These are phyloP conservation scores for Collybia mongolica DNA, from an alignment of 768 basidiomycete genomes.

Conservation along the genomic window DNA sequence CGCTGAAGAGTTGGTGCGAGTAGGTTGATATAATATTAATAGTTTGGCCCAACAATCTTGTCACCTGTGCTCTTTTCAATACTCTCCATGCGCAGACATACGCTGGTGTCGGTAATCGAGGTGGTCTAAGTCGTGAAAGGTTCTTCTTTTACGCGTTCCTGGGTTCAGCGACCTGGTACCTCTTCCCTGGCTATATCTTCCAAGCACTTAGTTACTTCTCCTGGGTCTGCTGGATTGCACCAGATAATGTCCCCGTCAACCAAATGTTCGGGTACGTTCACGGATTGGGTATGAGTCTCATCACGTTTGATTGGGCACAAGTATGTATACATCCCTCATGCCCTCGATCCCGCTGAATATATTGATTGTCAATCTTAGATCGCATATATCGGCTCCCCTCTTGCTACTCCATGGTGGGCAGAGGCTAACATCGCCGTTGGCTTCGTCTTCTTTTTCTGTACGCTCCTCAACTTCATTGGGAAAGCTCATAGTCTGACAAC, in stretches of 20 bases:
- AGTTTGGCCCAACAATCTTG: slow-evolving; percentile 81
- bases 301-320: slow-evolving; percentile 84
- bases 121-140: slow-evolving; percentile 70
- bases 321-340: slow-evolving; percentile 24
- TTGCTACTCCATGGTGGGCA: slow-evolving; percentile 84
- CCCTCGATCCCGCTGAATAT: slow-evolving; percentile 21
- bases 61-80: slow-evolving; percentile 76
- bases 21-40: slow-evolving; percentile 31
- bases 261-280: slow-evolving; percentile 70
- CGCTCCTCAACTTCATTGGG: slow-evolving; percentile 6
- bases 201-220: slow-evolving; percentile 60
- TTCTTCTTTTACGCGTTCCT: slow-evolving; percentile 73
- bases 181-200: slow-evolving; percentile 77
- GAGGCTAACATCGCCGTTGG: slow-evolving; percentile 66
- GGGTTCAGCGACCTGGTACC: slow-evolving; percentile 59
- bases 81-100: slow-evolving; percentile 76
- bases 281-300: slow-evolving; percentile 66
- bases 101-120: slow-evolving; percentile 60
- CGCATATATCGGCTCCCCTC: slow-evolving; percentile 66
- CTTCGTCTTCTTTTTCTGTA: slow-evolving; percentile 70
- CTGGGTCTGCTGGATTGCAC: slow-evolving; percentile 65
- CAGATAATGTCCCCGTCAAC: slow-evolving; percentile 66
- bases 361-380: slow-evolving; percentile 29
- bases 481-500: not conserved
- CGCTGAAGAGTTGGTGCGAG: not conserved